Percentiles rank a stretch among this genome's conserved stretches.
Evolutionary conservation across 2,329 filamentous ascomycete species (phyloP).

Genomic region (Aspergillus pseudoviridinutans): DNA sequence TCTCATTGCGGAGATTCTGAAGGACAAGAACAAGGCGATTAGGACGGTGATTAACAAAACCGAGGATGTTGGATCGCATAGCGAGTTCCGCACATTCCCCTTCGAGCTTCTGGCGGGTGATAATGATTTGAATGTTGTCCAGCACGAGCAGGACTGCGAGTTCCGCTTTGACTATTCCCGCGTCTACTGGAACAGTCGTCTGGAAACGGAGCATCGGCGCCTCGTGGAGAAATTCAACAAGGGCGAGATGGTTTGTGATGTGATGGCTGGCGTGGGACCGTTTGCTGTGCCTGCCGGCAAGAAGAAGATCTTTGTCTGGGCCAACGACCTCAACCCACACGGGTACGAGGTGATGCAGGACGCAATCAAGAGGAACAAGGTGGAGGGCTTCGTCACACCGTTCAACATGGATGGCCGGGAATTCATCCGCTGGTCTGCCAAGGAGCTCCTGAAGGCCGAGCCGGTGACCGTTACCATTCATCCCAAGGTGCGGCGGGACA

Average conservation of each 20-base stretch:
- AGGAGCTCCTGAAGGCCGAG: conserved; percentile 44
- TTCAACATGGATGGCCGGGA: conserved; percentile 77
- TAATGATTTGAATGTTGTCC: conserved; percentile 76
- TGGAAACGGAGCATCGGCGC: conserved; percentile 83
- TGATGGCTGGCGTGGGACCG: conserved; percentile 95
- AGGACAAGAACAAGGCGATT: conserved; percentile 82
- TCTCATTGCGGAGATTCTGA: conserved; percentile 76
- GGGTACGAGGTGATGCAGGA: conserved; percentile 69
- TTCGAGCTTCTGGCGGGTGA: conserved; percentile 86
- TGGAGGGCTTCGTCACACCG: conserved; percentile 66
- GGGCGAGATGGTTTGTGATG: conserved; percentile 87
- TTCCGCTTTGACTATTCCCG: conserved; percentile 93
- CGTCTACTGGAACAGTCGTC: conserved; percentile 95
- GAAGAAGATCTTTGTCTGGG: conserved; percentile 88
- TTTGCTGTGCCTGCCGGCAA: conserved; percentile 91
- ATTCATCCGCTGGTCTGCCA: conserved; percentile 72
- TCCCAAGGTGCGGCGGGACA: conserved; percentile 36
- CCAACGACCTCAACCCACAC: conserved; percentile 94
- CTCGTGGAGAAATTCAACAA: conserved; percentile 71
- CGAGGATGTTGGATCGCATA: conserved; percentile 79
- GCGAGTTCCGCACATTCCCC: conserved; percentile 83
- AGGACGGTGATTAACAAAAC: conserved; percentile 94
- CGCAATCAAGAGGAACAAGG: conserved; percentile 75
- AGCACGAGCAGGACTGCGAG: conserved; percentile 76
- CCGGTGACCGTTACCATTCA: conserved; percentile 54